Percentiles rank a stretch among this genome's conserved stretches.
These are phyloP conservation scores for Hansfordia pulvinata DNA, from an alignment of 2,329 filamentous ascomycete species.

Conservation along the genomic window DNA sequence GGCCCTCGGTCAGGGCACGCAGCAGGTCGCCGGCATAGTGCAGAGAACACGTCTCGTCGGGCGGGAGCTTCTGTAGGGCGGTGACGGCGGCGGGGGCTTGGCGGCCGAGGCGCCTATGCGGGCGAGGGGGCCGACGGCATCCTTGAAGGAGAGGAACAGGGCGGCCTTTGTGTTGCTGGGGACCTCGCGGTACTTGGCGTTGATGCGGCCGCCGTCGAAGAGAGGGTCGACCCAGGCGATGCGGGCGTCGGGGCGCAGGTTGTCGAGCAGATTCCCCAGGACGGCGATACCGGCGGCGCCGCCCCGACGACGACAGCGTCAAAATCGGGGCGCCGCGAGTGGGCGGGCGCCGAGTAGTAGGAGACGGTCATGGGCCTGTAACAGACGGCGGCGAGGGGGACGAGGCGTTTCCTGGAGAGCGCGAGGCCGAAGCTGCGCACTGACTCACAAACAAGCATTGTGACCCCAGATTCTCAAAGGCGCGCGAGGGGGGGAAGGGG, in stretches of 20 bases:
- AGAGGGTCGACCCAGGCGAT: constrained; percentile 45
- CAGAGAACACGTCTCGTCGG: constrained; percentile 42
- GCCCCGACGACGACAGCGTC: constrained; percentile 42
- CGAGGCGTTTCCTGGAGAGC: too few species aligned
- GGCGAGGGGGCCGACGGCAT: constrained; percentile 36
- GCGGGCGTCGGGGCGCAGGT: constrained; percentile 23
- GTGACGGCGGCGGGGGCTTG: constrained; percentile 40
- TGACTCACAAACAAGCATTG: too few species aligned
- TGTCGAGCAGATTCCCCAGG: constrained; percentile 47
- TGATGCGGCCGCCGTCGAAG: constrained; percentile 38
- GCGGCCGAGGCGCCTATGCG: constrained; percentile 31
- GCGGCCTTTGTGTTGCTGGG: constrained; percentile 48
- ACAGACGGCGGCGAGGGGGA: too few species aligned
- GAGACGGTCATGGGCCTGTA: too few species aligned
- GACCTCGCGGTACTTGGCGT: constrained; percentile 44
- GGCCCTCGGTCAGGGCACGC: constrained; percentile 26
- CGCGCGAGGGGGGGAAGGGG: too few species aligned
- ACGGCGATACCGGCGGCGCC: constrained; percentile 46
- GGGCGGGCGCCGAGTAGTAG: too few species aligned
- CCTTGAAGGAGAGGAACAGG: constrained; percentile 43
- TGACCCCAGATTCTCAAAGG: too few species aligned
- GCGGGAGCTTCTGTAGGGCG: constrained; percentile 35
- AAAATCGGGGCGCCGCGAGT: too few species aligned
- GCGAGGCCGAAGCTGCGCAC: too few species aligned
- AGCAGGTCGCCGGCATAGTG: constrained; percentile 43